A percentile compares a stretch with the other conserved stretches of the same genome.
These are phyloP conservation scores for Neonectria neomacrospora DNA, from an alignment of 2,329 filamentous ascomycete genomes.

Conservation along the genomic window DNA sequence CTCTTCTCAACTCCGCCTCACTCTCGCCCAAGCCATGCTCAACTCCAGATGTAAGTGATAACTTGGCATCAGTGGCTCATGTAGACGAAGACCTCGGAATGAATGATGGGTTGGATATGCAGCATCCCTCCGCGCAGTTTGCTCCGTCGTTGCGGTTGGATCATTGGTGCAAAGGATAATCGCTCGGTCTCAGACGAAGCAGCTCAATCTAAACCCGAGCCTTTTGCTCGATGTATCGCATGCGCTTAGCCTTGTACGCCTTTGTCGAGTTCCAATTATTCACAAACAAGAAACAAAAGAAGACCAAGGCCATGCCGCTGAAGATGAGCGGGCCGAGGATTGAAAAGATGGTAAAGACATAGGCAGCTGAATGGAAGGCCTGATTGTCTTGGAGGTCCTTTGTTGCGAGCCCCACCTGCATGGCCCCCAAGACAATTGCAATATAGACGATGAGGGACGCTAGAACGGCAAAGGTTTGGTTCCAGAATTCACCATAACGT, in stretches of 20 bases:
- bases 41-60: too few relatives aligned
- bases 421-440: constrained; percentile 5
- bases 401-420: constrained; percentile 13
- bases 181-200: background rate
- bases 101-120: too few relatives aligned
- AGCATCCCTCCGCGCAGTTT: too few relatives aligned
- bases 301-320: background rate
- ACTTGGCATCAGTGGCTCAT: too few relatives aligned
- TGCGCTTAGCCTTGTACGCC: background rate
- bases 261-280: background rate
- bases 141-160: too few relatives aligned
- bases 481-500: constrained; percentile 4
- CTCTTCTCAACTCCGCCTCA: too few relatives aligned
- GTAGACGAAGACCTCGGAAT: too few relatives aligned
- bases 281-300: background rate
- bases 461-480: background rate
- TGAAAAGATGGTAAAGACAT: background rate
- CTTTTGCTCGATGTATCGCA: background rate
- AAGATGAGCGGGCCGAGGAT: background rate
- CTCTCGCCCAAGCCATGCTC: too few relatives aligned
- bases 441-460: constrained; percentile 1
- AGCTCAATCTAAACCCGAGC: background rate
- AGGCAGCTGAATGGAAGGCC: background rate
- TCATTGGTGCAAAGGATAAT: too few relatives aligned
- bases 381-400: background rate